A percentile compares a stretch with the other conserved stretches of the same genome.
These are phyloP conservation scores for Thraustotheca clavata DNA, from an alignment of 352 stramenopile genomes.

Conservation along the genomic window DNA sequence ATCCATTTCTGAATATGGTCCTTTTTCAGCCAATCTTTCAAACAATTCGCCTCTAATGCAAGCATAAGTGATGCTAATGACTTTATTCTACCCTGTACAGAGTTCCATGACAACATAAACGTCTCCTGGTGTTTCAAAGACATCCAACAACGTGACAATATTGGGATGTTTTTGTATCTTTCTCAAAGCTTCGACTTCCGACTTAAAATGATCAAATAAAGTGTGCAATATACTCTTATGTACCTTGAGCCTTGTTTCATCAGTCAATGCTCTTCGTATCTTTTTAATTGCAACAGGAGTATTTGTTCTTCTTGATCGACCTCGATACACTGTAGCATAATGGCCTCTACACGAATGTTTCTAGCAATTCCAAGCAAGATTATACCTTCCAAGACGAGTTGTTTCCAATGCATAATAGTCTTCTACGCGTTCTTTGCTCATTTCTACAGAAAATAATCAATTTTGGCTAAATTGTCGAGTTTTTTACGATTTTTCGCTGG, in stretches of 20 bases:
- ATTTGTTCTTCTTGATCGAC: constrained; percentile 39
- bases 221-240: background rate
- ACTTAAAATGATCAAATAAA: background rate
- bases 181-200: constrained; percentile 54
- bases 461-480: no score
- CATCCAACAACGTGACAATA: constrained; percentile 71
- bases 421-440: constrained; percentile 12
- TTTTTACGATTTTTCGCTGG: no score
- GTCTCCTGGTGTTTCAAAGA: constrained; percentile 70
- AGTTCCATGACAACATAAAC: constrained; percentile 72
- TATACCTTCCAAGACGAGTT: constrained; percentile 1
- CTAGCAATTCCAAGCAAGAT: background rate
- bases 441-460: no score
- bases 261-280: constrained; percentile 72
- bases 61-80: background rate
- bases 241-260: constrained; percentile 46
- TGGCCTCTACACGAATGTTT: constrained; percentile 34
- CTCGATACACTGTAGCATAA: constrained; percentile 57
- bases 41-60: constrained; percentile 58
- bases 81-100: constrained; percentile 36
- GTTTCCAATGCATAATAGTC: constrained; percentile 2
- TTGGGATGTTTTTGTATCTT: constrained; percentile 55
- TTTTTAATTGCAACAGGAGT: constrained; percentile 68
- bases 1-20: constrained; percentile 73
- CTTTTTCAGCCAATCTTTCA: constrained; percentile 65